These are phyloP conservation scores for Saturnispora galanensis DNA, from an alignment of 805 yeast genomes.

Conservation along the genomic window DNA sequence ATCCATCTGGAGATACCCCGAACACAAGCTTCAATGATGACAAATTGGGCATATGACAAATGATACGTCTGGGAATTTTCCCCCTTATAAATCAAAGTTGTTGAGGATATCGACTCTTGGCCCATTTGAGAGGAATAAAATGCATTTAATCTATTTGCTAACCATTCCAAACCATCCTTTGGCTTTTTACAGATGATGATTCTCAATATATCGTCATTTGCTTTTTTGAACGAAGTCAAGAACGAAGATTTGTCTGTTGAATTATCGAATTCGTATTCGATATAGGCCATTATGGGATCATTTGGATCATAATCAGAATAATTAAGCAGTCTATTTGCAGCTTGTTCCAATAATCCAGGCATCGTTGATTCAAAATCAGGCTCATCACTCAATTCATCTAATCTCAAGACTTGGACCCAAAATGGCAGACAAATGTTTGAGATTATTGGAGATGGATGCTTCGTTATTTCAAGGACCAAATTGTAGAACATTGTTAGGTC, in stretches of 20 bases:
- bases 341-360: slow-evolving; percentile 61
- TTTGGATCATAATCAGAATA: slow-evolving; percentile 62
- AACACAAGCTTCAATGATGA: slow-evolving; percentile 79
- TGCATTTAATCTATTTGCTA: slow-evolving; percentile 58
- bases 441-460: slow-evolving; percentile 77
- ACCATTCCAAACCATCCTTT: slow-evolving; percentile 71
- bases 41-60: slow-evolving; percentile 72
- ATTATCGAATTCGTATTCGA: slow-evolving; percentile 85
- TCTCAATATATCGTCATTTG: slow-evolving; percentile 85
- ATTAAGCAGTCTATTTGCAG: slow-evolving; percentile 70
- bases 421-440: slow-evolving; percentile 86
- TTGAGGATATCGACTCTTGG: slow-evolving; percentile 44
- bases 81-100: slow-evolving; percentile 44
- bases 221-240: slow-evolving; percentile 67
- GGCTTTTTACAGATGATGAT: slow-evolving; percentile 81
- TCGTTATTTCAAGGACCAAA: slow-evolving; percentile 70
- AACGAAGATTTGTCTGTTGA: slow-evolving; percentile 70
- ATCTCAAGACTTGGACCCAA: slow-evolving; percentile 86
- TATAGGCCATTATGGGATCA: slow-evolving; percentile 50
- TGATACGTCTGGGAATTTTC: slow-evolving; percentile 59
- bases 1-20: slow-evolving; percentile 94
- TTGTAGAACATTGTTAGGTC: slow-evolving; percentile 62
- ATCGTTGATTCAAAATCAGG: slow-evolving; percentile 45
- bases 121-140: slow-evolving; percentile 72
- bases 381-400: slow-evolving; percentile 59